Evolutionary conservation across 2,329 filamentous ascomycete genomes (phyloP).

Genomic region (Tolypocladium nubicola): DNA sequence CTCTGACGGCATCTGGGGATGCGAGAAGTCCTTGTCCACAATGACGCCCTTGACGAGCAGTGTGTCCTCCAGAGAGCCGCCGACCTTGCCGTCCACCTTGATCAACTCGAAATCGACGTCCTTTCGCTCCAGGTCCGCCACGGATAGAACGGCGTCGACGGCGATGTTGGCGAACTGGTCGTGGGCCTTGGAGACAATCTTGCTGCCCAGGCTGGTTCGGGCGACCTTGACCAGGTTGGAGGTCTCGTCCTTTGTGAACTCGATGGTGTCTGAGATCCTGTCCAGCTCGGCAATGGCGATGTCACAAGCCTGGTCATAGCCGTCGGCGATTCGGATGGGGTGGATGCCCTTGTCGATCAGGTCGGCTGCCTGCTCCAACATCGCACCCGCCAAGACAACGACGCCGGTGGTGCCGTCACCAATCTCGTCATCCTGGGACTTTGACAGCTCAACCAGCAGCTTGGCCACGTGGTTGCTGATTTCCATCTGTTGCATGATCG

Average conservation of each 20-base stretch:
- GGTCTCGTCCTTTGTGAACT: slow-evolving; percentile 72
- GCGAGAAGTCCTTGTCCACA: slow-evolving; percentile 98
- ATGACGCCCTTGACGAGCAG: slow-evolving; percentile 96
- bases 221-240: slow-evolving; percentile 88
- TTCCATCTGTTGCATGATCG: slow-evolving; percentile 97
- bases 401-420: slow-evolving; percentile 97
- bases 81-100: slow-evolving; percentile 98
- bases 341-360: slow-evolving; percentile 99
- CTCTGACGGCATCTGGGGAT: slow-evolving; percentile 96
- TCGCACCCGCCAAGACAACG: slow-evolving; percentile 86
- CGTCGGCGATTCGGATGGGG: slow-evolving; percentile 95
- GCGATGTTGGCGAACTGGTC: slow-evolving; percentile 97
- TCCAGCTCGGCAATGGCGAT: slow-evolving; percentile 90
- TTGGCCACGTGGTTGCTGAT: slow-evolving; percentile 98
- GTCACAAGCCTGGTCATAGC: slow-evolving; percentile 95
- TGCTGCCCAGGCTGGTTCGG: slow-evolving; percentile 91
- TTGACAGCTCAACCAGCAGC: slow-evolving; percentile 90
- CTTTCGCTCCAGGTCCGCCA: slow-evolving; percentile 89
- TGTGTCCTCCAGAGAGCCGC: slow-evolving; percentile 85
- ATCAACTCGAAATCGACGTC: slow-evolving; percentile 99
- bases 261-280: slow-evolving; percentile 81
- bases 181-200: slow-evolving; percentile 98
- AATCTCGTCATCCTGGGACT: slow-evolving; percentile 98
- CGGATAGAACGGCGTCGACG: slow-evolving; percentile 91
- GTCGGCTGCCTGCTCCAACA: slow-evolving; percentile 92